These are phyloP conservation scores for Pichia eremophila DNA, from an alignment of 805 yeast genomes.

Conservation along the genomic window DNA sequence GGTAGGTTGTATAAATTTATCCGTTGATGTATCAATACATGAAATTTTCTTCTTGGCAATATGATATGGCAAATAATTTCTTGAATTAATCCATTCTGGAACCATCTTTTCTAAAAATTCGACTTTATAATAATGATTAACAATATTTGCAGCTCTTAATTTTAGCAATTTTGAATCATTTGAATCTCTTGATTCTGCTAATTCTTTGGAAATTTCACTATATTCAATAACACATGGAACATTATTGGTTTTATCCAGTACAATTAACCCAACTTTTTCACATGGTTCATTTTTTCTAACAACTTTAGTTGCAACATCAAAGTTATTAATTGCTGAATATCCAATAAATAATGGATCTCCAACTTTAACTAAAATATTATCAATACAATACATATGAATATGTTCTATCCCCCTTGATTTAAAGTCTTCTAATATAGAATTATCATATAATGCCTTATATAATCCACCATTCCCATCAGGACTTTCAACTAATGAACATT, in stretches of 20 bases:
- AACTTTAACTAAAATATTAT: conserved; percentile 81
- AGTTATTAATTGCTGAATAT: conserved; percentile 58
- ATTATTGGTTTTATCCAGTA: conserved; percentile 43
- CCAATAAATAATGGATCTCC: conserved; percentile 92
- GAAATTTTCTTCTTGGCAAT: conserved; percentile 83
- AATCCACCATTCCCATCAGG: conserved; percentile 99
- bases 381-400: conserved; percentile 95
- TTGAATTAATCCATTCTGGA: conserved; percentile 61
- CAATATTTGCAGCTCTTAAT: conserved; percentile 92
- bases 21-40: conserved; percentile 37
- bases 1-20: conserved; percentile 47
- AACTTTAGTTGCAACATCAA: conserved; percentile 82
- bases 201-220: conserved; percentile 72
- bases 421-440: conserved; percentile 63
- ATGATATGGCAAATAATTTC: conserved; percentile 77
- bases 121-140: conserved; percentile 88
- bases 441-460: conserved; percentile 67
- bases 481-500: conserved; percentile 57
- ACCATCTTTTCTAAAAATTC: conserved; percentile 53
- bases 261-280: conserved; percentile 91
- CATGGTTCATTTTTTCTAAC: conserved; percentile 84
- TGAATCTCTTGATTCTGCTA: conserved; percentile 54
- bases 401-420: conserved; percentile 64
- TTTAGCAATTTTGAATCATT: conserved; percentile 47
- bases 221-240: conserved; percentile 91